A percentile compares a stretch with the other conserved stretches of the same genome.
These are phyloP conservation scores for Heterobasidion occidentale DNA, from an alignment of 1,284 basidiomycete species.

Conservation along the genomic window DNA sequence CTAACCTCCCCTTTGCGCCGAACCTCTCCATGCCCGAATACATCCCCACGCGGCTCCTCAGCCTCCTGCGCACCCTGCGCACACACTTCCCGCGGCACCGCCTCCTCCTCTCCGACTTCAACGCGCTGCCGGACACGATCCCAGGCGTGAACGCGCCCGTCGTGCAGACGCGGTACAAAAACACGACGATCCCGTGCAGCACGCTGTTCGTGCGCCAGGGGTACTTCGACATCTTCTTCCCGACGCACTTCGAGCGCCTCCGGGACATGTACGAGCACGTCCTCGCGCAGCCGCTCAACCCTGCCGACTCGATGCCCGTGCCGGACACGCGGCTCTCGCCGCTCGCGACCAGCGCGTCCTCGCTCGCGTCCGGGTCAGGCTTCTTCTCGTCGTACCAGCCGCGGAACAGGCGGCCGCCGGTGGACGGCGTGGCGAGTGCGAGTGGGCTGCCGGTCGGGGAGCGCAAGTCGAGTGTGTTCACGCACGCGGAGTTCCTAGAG, in stretches of 20 bases:
- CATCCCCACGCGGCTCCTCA: conserved; percentile 88
- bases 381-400: conserved; percentile 66
- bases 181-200: conserved; percentile 81
- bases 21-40: conserved; percentile 91
- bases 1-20: conserved; percentile 78
- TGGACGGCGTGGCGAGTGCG: conserved; percentile 61
- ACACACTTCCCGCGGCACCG: conserved; percentile 86
- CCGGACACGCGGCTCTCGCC: conserved; percentile 37
- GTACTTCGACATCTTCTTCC: conserved; percentile 99
- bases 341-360: conserved; percentile 38
- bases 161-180: conserved; percentile 88
- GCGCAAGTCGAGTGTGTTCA: conserved; percentile 71
- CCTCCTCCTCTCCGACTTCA: conserved; percentile 91
- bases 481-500: conserved; percentile 80
- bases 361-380: conserved; percentile 45
- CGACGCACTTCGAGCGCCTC: conserved; percentile 84
- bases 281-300: conserved; percentile 47
- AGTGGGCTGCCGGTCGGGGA: conserved; percentile 77
- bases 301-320: conserved; percentile 15
- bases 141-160: conserved; percentile 87
- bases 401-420: conserved; percentile 47
- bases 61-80: conserved; percentile 79
- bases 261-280: conserved; percentile 84
- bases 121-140: conserved; percentile 80
- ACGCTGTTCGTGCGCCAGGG: conserved; percentile 93